phyloP scores from a whole-genome alignment of 257 asterid species.

The Salvia splendens region DNA sequence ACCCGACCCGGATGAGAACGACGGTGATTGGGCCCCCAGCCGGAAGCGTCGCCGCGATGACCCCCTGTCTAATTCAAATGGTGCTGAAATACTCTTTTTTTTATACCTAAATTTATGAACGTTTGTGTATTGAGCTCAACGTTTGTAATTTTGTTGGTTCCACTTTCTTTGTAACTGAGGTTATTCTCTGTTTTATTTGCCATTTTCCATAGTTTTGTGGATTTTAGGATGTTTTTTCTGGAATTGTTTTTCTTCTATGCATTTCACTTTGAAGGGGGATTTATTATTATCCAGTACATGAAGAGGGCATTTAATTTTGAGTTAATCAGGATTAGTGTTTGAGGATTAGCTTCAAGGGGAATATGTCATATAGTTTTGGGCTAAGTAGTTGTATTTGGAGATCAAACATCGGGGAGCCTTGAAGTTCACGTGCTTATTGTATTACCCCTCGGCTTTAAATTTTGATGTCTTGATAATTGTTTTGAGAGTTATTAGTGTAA shows the following conservation, averaged over 20 bases:
- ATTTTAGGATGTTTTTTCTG: neutral
- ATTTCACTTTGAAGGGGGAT: neutral
- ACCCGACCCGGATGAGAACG: constrained; percentile 44
- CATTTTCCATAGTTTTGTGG: neutral
- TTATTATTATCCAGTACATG: constrained; percentile 5
- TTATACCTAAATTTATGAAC: constrained; percentile 2
- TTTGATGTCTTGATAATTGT: neutral
- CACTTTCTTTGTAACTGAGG: neutral
- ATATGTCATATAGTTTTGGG: neutral
- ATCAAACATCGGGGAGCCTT: neutral
- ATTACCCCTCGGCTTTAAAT: neutral
- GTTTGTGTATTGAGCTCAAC: neutral
- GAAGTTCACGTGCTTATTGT: neutral
- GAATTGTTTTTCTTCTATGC: neutral
- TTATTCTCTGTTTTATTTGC: neutral
- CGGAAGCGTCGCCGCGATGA: constrained; percentile 84
- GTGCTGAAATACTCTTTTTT: constrained; percentile 34
- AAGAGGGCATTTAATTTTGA: neutral
- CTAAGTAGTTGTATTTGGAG: neutral
- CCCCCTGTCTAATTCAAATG: constrained; percentile 41
- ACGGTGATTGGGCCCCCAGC: constrained; percentile 62
- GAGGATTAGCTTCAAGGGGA: neutral
- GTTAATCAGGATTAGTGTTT: no score
- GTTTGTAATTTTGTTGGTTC: neutral
- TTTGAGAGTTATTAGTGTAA: neutral